These are phyloP conservation scores for Xylaria castorea DNA, from an alignment of 495 filamentous ascomycete genomes.

Conservation along the genomic window DNA sequence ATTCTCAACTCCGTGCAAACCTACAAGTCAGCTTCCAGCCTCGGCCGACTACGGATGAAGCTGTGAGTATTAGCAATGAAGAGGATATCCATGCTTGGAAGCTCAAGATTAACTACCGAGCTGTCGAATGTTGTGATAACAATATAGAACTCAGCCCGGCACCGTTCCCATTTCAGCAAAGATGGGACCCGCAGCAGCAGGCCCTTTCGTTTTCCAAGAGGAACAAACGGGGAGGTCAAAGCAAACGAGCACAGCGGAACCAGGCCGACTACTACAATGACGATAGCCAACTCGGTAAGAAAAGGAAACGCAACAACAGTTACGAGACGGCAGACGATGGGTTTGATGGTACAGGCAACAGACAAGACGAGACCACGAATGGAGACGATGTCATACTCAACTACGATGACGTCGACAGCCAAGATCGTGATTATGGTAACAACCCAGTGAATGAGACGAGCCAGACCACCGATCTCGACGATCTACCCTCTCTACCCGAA, in stretches of 20 bases:
- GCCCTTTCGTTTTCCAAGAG: conserved; percentile 35
- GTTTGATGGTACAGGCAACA: conserved; percentile 29
- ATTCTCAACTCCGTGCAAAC: conserved; percentile 41
- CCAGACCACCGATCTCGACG: conserved; percentile 52
- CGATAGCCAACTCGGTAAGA: conserved; percentile 56
- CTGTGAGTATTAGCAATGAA: conserved; percentile 22
- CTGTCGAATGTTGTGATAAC: conserved; percentile 82
- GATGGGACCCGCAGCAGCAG: conserved; percentile 82
- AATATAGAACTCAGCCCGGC: conserved; percentile 77
- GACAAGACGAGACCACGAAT: conserved; percentile 36
- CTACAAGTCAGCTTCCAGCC: neutral
- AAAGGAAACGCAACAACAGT: conserved; percentile 57
- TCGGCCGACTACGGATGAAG: neutral
- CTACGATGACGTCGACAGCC: conserved; percentile 57
- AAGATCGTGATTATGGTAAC: conserved; percentile 39
- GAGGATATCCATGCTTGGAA: conserved; percentile 67
- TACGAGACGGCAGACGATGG: conserved; percentile 37
- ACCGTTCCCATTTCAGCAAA: conserved; percentile 88
- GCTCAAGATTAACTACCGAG: conserved; percentile 70
- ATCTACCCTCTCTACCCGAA: conserved; percentile 71
- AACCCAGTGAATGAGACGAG: conserved; percentile 41
- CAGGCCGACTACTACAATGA: conserved; percentile 50
- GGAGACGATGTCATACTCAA: conserved; percentile 51
- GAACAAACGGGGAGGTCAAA: conserved; percentile 45
- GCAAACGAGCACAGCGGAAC: conserved; percentile 50